Evolutionary conservation across 768 basidiomycete genomes (phyloP).

Genomic region (Trametes meyenii): DNA sequence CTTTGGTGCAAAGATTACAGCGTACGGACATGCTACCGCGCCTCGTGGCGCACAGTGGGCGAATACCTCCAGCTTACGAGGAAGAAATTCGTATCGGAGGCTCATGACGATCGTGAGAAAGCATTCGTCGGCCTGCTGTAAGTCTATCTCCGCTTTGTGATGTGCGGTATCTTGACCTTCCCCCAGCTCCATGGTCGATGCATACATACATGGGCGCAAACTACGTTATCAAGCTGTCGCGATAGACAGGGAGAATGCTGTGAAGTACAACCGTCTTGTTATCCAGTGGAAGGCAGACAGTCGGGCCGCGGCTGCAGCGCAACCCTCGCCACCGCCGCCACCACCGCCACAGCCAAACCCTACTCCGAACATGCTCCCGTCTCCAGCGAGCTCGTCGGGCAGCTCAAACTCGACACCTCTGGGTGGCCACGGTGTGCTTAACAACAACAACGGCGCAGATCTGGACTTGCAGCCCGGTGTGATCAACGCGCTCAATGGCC

Average conservation of each 20-base stretch:
- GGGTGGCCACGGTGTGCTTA: slow-evolving; percentile 56
- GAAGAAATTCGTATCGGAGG: slow-evolving; percentile 59
- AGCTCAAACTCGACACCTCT: slow-evolving; percentile 82
- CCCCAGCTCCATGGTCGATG: slow-evolving; percentile 77
- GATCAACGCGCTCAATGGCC: slow-evolving; percentile 31
- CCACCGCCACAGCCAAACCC: slow-evolving; percentile 9
- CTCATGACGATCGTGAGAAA: slow-evolving; percentile 50
- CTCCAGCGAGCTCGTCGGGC: slow-evolving; percentile 65
- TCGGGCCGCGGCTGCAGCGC: slow-evolving; percentile 4
- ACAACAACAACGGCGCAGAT: slow-evolving; percentile 27
- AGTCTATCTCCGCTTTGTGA: slow-evolving; percentile 36
- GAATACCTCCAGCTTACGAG: slow-evolving; percentile 75
- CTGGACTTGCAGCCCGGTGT: background rate
- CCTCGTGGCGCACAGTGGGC: slow-evolving; percentile 70
- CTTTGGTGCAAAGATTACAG: slow-evolving; percentile 78
- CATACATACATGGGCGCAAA: slow-evolving; percentile 64
- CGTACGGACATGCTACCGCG: slow-evolving; percentile 53
- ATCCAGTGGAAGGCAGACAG: slow-evolving; percentile 16
- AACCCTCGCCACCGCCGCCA: slow-evolving; percentile 9
- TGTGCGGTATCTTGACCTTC: slow-evolving; percentile 19
- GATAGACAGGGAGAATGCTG: slow-evolving; percentile 28
- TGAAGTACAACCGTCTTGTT: slow-evolving; percentile 13
- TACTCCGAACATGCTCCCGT: slow-evolving; percentile 74
- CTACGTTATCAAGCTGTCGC: slow-evolving; percentile 42
- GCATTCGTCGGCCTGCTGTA: slow-evolving; percentile 83